Percentiles rank a stretch among this genome's conserved stretches.
These are phyloP conservation scores for Solanum pinnatisectum DNA, from an alignment of 257 asterid species.

Conservation along the genomic window DNA sequence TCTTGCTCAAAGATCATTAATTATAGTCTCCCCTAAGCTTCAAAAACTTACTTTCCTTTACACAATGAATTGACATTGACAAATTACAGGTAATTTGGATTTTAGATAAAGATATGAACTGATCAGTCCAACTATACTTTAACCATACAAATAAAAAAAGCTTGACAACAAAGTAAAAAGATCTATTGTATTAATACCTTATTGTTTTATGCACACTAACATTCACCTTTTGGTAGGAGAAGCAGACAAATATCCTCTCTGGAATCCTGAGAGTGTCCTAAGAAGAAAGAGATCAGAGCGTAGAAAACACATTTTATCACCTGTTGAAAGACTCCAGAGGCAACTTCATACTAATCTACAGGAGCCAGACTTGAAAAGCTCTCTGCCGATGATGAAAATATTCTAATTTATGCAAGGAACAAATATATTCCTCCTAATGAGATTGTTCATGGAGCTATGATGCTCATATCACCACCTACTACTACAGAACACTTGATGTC, in stretches of 20 bases:
- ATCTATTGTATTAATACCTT: neutral
- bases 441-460: slow-evolving; percentile 41
- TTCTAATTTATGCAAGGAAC: slow-evolving; percentile 19
- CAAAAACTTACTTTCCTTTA: neutral
- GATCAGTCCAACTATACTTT: neutral
- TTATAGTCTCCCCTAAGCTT: neutral
- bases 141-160: neutral
- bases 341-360: slow-evolving; percentile 6
- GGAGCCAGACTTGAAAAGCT: neutral
- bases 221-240: slow-evolving; percentile 6
- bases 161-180: neutral
- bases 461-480: slow-evolving; percentile 1
- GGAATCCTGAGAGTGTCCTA: slow-evolving; percentile 14
- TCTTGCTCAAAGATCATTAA: neutral
- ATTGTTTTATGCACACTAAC: neutral
- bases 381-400: slow-evolving; percentile 9
- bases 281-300: slow-evolving; percentile 31
- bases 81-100: too few relatives aligned
- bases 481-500: neutral
- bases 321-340: slow-evolving; percentile 17
- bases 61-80: neutral
- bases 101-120: neutral
- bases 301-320: slow-evolving; percentile 16
- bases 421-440: slow-evolving; percentile 25
- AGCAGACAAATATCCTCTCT: neutral